phyloP scores from a whole-genome alignment of 2,329 filamentous ascomycete genomes.

The Aspergillus terreus region DNA sequence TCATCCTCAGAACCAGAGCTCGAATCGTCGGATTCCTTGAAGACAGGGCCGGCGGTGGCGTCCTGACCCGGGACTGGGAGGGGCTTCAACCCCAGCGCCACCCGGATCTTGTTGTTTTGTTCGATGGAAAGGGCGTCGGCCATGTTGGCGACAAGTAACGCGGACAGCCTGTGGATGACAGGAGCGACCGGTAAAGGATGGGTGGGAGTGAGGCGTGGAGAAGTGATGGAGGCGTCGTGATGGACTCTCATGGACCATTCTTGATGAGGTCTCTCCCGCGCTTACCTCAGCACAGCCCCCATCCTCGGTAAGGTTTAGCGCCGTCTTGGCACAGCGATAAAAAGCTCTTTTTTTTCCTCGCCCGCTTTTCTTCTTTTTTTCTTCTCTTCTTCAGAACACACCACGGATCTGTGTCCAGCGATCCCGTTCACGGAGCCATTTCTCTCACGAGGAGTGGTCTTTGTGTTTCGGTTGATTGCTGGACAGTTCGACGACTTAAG shows the following conservation, averaged over 20 bases:
- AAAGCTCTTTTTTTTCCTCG: slow-evolving; percentile 17
- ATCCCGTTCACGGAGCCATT: slow-evolving; percentile 57
- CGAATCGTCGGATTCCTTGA: slow-evolving; percentile 50
- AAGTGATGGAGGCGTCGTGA: background rate
- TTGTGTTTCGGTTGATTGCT: slow-evolving; percentile 71
- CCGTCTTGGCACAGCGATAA: slow-evolving; percentile 27
- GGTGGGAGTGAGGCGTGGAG: background rate
- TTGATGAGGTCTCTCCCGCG: background rate
- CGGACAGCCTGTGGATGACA: background rate
- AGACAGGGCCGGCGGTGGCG: slow-evolving; percentile 49
- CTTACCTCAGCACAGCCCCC: slow-evolving; percentile 14
- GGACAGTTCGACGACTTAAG: slow-evolving; percentile 82
- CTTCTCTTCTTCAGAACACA: slow-evolving; percentile 39
- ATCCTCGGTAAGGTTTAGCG: slow-evolving; percentile 22
- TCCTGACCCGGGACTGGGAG: slow-evolving; percentile 72
- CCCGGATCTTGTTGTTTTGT: slow-evolving; percentile 88
- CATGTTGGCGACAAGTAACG: slow-evolving; percentile 31
- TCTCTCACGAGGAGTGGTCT: slow-evolving; percentile 40
- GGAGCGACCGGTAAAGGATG: background rate
- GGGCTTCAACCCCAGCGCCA: slow-evolving; percentile 84
- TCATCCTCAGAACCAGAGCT: slow-evolving; percentile 51
- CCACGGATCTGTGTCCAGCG: slow-evolving; percentile 79
- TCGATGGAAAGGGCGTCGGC: slow-evolving; percentile 69
- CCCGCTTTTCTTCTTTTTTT: slow-evolving; percentile 33
- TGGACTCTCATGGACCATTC: background rate